Evolutionary conservation across 2,329 filamentous ascomycete species (phyloP), one percentile per base, ranked within the genome.

Genomic region (Beauveria bassiana): DNA sequence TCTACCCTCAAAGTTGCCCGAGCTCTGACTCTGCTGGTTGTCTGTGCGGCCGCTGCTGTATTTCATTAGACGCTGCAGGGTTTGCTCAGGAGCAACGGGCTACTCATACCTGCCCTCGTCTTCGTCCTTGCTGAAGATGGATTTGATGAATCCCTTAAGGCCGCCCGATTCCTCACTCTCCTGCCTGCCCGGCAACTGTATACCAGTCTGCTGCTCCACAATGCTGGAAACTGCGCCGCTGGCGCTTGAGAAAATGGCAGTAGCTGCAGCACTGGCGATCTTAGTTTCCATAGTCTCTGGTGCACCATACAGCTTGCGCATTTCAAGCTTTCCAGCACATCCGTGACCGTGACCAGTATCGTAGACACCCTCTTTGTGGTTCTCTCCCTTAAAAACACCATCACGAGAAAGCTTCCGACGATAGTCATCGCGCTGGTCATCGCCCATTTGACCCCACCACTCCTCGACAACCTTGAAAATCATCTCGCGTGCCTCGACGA

Each of bases 341-440:
- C 91, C 91, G 71, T 96, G 91, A 14, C 90, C 90, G 70, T 93
- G 91, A 6, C 93, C 93, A 58, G 84, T 87, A 73, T 97, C 92
- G 18, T 91, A 77, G 12, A 93, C 88, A 31, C 90, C 91, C 68
- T 91, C 86, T 74, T 91, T 93, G 77, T 97, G 93, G 74, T 97
- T 97, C 64, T 87, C 81, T 18, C 90, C 90, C 52, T 84, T 79
- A 71, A 86, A 73, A 55, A 97, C 91, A 62, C 93, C 93, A 0
- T 88, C 80, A 20, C 91, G 86, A 68, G 87, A 90, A 51, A 97
- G 82, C 75, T 92, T 89, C 57, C 81, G 75, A 61, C 91, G 87
- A 65, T 95, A 85, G 40, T 85, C 83, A 16, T 89, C 78, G 66
- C 86, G 83, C 62, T 86, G 85, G 34, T 76, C 71, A 6, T 87